Base-by-base conservation (phyloP, 1,284 basidiomycete species). In the Rhodotorula sp. region DNA sequence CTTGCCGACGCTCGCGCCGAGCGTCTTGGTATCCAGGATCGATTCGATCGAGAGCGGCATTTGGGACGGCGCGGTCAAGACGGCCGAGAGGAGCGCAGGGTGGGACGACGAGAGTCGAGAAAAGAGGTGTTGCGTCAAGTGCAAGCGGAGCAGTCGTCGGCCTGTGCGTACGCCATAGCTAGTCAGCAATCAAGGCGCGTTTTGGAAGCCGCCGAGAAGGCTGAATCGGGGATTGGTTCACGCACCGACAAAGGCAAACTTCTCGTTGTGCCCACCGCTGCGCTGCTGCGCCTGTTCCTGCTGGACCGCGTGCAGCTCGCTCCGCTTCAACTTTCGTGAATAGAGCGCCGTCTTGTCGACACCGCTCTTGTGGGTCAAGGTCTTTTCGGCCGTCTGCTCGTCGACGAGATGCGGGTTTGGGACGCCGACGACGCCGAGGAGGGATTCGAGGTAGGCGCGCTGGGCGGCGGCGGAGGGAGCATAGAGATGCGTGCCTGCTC, bases 201-300 rank as follows among this genome's bases (percentile, higher is more conserved):
- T 3, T 2, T 15, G 29, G 29, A 12, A 49, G 23, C 26, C 58
- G 54, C n/a, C 12, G 23, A 34, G 51, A 39, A 10, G n/a, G 49
- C 31, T 43, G 8, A 43, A 43, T 2, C 10, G 39, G 39, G 39
- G 10, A 14, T 12, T 43, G 10, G 39, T 43, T 43, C 10, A 60
- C 72, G 57, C n/a, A 71, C 72, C 72, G 58, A 74, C 61, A 58
- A 74, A 74, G 39, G 67, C 69, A 47, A 74, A 54, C 69, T 74
- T 74, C 69, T 74, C 72, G 46, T 70, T 70, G 54, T 74, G 69
- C 1, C 61, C 69, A 21, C 51, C 65, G 31, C 21, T 23, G 16
- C 58, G 51, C 16, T 62, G 61, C 31, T 47, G 46, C 43, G 23
- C 39, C 48, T 39, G 47, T 56, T 23, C 47, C 8, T 46, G 51